A percentile compares a stretch with the other conserved stretches of the same genome.
Conservation (phyloP, 371 early-diverging fungal genomes). For the Mortierella sp. region DNA sequence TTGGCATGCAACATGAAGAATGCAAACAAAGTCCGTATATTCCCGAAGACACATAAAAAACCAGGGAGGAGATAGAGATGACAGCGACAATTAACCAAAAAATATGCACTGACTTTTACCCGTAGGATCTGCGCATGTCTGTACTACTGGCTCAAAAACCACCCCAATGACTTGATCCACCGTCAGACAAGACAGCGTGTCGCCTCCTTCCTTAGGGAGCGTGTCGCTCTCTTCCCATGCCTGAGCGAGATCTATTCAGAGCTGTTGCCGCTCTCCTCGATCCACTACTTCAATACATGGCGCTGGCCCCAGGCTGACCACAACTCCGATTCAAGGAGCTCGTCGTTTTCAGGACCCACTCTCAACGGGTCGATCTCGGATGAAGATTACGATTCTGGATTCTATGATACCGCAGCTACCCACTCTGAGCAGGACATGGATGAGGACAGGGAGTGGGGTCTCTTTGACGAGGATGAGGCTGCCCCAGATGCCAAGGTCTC, state of each 20-base stretch:
- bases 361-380: constrained; percentile 22
- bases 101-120: background rate
- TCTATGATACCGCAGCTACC: constrained; percentile 18
- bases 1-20: background rate
- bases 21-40: background rate
- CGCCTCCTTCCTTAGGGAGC: constrained; percentile 59
- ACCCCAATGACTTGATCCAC: constrained; percentile 69
- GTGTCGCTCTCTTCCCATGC: constrained; percentile 44
- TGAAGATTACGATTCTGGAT: constrained; percentile 39
- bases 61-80: background rate
- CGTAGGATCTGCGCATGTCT: constrained; percentile 64
- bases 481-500: background rate
- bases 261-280: constrained; percentile 37
- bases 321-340: constrained; percentile 20
- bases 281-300: constrained; percentile 51
- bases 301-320: constrained; percentile 25
- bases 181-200: constrained; percentile 63
- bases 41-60: background rate
- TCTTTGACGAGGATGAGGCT: constrained; percentile 39
- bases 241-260: constrained; percentile 30
- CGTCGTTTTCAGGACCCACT: constrained; percentile 12
- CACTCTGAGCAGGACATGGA: constrained; percentile 47
- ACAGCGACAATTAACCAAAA: background rate
- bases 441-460: constrained; percentile 53
- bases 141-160: constrained; percentile 63